A percentile compares a stretch with the other conserved stretches of the same genome.
Evolutionary conservation across 768 basidiomycete genomes (phyloP).

Genomic region (Rhodosporidiobolus sp.): DNA sequence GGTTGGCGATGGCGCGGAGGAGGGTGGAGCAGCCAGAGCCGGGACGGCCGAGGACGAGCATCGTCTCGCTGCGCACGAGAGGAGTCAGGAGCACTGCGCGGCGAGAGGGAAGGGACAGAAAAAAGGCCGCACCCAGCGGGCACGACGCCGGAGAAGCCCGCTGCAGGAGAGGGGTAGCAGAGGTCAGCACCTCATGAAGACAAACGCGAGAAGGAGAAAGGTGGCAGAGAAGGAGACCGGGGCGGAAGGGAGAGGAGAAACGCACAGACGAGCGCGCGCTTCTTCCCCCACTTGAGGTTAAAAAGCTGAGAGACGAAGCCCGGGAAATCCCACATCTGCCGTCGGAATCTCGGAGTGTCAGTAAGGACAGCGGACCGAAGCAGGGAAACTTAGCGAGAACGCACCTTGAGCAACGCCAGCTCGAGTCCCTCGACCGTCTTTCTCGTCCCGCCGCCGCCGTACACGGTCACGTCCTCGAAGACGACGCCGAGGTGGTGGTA

Average conservation of each 20-base stretch:
- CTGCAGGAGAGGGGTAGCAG: neutral
- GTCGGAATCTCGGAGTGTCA: too few relatives aligned
- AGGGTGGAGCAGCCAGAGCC: slow-evolving; percentile 51
- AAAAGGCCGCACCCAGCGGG: neutral
- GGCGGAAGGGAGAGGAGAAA: neutral
- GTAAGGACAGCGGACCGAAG: too few relatives aligned
- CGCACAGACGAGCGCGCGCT: slow-evolving; percentile 16
- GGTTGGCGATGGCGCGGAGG: slow-evolving; percentile 55
- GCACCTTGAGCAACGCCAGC: slow-evolving; percentile 11
- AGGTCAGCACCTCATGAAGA: neutral
- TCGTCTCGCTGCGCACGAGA: slow-evolving; percentile 11
- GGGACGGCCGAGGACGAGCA: slow-evolving; percentile 28
- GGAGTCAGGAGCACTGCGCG: neutral
- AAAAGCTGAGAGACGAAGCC: slow-evolving; percentile 3
- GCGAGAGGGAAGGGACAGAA: neutral
- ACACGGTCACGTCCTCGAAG: slow-evolving; percentile 17
- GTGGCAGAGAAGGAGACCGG: neutral
- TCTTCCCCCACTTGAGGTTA: slow-evolving; percentile 3
- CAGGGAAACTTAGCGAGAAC: too few relatives aligned
- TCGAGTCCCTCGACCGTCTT: slow-evolving; percentile 19
- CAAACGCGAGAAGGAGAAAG: neutral
- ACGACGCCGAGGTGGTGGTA: slow-evolving; percentile 11
- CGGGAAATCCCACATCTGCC: slow-evolving; percentile 25
- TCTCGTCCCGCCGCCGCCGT: slow-evolving; percentile 6
- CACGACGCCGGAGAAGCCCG: neutral